These are phyloP conservation scores for Aspergillus tamarii DNA, from an alignment of 2,329 filamentous ascomycete species.

Conservation along the genomic window DNA sequence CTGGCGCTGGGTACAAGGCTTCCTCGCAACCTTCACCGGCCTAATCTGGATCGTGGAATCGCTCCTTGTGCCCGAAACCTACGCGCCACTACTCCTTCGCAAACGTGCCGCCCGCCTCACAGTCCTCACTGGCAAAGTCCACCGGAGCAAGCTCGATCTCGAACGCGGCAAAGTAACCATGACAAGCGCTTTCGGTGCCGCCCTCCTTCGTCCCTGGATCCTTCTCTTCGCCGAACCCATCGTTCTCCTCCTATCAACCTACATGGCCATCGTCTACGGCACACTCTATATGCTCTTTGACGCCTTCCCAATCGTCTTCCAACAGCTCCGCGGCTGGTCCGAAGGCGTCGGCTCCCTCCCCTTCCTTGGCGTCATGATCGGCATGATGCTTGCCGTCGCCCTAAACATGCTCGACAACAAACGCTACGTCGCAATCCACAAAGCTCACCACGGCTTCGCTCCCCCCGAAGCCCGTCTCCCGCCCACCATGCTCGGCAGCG, in stretches of 20 bases:
- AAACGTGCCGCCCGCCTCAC: conserved; percentile 30
- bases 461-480: conserved; percentile 32
- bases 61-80: conserved; percentile 33
- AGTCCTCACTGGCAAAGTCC: conserved; percentile 29
- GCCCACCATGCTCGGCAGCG: conserved; percentile 28
- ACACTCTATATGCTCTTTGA: conserved; percentile 37
- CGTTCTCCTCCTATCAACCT: conserved; percentile 33
- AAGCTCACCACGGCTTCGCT: conserved; percentile 25
- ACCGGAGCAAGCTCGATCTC: conserved; percentile 30
- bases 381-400: conserved; percentile 30
- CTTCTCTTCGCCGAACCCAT: conserved; percentile 37
- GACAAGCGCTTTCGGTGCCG: conserved; percentile 27
- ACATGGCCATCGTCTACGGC: conserved; percentile 35
- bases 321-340: conserved; percentile 33
- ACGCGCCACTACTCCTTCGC: conserved; percentile 34
- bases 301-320: conserved; percentile 36
- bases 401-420: conserved; percentile 29
- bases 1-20: conserved; percentile 36
- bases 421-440: conserved; percentile 25
- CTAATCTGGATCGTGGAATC: conserved; percentile 31
- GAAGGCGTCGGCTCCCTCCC: conserved; percentile 30
- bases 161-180: conserved; percentile 28
- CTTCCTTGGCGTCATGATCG: conserved; percentile 37
- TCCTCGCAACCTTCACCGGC: conserved; percentile 33
- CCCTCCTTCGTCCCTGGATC: conserved; percentile 33